A percentile compares a stretch with the other conserved stretches of the same genome.
These are phyloP conservation scores for Beta lomatogona DNA, from an alignment of 179 eudicot genomes.

Conservation along the genomic window DNA sequence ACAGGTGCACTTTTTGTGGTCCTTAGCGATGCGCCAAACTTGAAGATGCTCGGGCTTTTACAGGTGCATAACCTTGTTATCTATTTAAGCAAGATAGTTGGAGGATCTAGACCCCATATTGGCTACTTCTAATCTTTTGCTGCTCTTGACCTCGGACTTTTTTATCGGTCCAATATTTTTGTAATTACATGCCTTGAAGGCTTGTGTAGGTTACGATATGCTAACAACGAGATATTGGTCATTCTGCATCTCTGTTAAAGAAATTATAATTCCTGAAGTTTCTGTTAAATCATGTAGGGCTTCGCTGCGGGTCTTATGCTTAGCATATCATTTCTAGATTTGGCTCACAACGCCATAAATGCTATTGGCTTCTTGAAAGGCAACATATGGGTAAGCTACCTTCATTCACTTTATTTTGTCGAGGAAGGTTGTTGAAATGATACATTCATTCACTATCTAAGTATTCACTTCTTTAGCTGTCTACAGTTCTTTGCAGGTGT, in stretches of 20 bases:
- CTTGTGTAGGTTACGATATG: not conserved
- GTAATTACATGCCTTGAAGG: conserved; percentile 1
- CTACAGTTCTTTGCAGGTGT: conserved; percentile 96
- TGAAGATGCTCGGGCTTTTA: conserved; percentile 95
- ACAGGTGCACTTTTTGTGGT: conserved; percentile 95
- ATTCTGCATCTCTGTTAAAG: not conserved
- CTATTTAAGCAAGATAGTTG: not conserved
- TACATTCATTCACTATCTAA: not conserved
- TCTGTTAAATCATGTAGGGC: conserved; percentile 51
- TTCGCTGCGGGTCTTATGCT: conserved; percentile 99
- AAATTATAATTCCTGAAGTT: conserved; percentile 9
- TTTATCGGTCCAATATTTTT: not conserved
- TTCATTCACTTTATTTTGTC: conserved; percentile 1
- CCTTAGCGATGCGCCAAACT: conserved; percentile 72
- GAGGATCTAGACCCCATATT: not conserved
- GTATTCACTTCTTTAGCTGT: conserved; percentile 24
- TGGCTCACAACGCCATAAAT: conserved; percentile 97
- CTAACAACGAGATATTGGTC: not conserved
- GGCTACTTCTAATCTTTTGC: not conserved
- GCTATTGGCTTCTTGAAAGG: conserved; percentile 93
- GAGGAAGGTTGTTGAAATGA: not conserved
- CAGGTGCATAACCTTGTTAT: conserved; percentile 52
- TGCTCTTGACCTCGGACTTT: not conserved
- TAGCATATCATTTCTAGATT: conserved; percentile 93
- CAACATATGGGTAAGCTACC: conserved; percentile 74